These are phyloP conservation scores for Yamadazyma kanchanaburiensis DNA, from an alignment of 1,139 yeast species.

Conservation along the genomic window DNA sequence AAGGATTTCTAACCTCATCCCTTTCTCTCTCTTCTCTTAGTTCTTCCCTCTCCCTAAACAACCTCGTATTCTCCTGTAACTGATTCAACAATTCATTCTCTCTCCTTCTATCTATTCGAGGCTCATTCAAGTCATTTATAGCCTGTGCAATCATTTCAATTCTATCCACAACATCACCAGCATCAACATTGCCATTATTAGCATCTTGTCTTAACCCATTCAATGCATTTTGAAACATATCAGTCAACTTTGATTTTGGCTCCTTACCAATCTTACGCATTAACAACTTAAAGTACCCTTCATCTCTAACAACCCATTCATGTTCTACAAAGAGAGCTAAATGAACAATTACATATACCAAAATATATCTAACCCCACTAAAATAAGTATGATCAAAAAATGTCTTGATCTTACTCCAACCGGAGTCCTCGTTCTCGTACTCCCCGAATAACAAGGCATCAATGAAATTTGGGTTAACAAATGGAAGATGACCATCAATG, in stretches of 20 bases:
- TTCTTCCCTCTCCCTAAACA: slow-evolving; percentile 6
- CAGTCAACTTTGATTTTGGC: slow-evolving; percentile 41
- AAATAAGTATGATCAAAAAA: slow-evolving; percentile 36
- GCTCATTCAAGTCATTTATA: slow-evolving; percentile 27
- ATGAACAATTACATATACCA: slow-evolving; percentile 38
- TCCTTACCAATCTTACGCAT: slow-evolving; percentile 57
- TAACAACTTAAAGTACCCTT: slow-evolving; percentile 58
- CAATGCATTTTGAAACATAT: slow-evolving; percentile 32
- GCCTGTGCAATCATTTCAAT: slow-evolving; percentile 30
- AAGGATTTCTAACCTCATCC: neutral
- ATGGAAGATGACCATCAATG: slow-evolving; percentile 50
- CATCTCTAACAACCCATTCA: slow-evolving; percentile 72
- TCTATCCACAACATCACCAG: slow-evolving; percentile 20
- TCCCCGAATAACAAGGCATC: slow-evolving; percentile 52
- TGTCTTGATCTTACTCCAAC: slow-evolving; percentile 1
- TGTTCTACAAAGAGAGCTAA: slow-evolving; percentile 55
- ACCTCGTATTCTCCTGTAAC: slow-evolving; percentile 8
- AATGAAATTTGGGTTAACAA: slow-evolving; percentile 26
- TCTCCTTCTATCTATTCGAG: slow-evolving; percentile 7
- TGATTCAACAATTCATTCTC: slow-evolving; percentile 6
- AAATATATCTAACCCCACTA: slow-evolving; percentile 37
- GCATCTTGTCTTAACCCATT: slow-evolving; percentile 26
- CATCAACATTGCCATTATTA: slow-evolving; percentile 19
- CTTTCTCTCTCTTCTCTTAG: slow-evolving; percentile 1
- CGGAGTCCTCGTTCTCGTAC: neutral